Evolutionary conservation across 2,329 filamentous ascomycete genomes (phyloP).

Genomic region (Cadophora sp.): DNA sequence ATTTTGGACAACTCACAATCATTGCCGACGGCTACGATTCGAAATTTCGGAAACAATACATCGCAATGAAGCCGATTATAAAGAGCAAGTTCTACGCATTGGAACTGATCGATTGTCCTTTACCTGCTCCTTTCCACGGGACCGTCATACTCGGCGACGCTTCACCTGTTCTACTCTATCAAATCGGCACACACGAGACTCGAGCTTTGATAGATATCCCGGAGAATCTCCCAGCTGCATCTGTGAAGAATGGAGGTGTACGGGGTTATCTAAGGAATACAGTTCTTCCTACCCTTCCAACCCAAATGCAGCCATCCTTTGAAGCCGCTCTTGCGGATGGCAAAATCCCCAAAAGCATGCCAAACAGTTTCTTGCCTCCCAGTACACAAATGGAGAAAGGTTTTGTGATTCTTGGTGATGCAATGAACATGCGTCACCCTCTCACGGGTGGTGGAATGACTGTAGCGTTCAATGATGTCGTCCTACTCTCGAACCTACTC

Average conservation of each 20-base stretch:
- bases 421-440: constrained; percentile 99
- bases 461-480: constrained; percentile 91
- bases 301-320: constrained; percentile 75
- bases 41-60: constrained; percentile 84
- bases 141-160: constrained; percentile 86
- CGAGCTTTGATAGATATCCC: constrained; percentile 90
- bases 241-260: constrained; percentile 78
- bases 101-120: constrained; percentile 85
- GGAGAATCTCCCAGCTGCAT: constrained; percentile 75
- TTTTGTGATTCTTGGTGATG: constrained; percentile 86
- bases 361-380: constrained; percentile 91
- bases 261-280: constrained; percentile 82
- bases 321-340: constrained; percentile 77
- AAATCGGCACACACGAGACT: constrained; percentile 95
- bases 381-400: constrained; percentile 73
- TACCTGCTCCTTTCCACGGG: constrained; percentile 78
- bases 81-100: constrained; percentile 92
- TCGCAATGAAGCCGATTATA: constrained; percentile 69
- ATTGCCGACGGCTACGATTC: constrained; percentile 92
- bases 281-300: constrained; percentile 80
- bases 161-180: constrained; percentile 87
- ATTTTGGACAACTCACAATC: constrained; percentile 88
- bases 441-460: constrained; percentile 98
- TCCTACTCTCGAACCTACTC: constrained; percentile 77
- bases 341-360: constrained; percentile 83